phyloP scores from a whole-genome alignment of 2,329 filamentous ascomycete species.

The Lojkania enalia region DNA sequence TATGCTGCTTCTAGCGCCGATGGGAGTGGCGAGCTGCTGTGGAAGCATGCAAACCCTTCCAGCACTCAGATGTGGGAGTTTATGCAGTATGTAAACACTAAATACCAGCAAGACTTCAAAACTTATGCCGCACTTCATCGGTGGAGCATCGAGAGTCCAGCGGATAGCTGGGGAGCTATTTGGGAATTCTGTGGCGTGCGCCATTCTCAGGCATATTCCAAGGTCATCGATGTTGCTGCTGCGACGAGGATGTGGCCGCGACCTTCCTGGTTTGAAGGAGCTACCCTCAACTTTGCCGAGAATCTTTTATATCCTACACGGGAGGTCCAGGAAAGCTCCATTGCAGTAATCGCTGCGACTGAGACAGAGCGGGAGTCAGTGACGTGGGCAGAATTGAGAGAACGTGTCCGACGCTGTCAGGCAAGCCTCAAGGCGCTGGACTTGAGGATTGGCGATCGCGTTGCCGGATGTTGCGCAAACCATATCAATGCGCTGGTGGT shows the following conservation, averaged over 20 bases:
- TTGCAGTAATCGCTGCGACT: conserved; percentile 79
- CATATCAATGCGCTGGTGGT: conserved; percentile 84
- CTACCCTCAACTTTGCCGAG: conserved; percentile 88
- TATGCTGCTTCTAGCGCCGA: too few relatives aligned
- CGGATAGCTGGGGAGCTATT: conserved; percentile 79
- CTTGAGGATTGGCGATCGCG: conserved; percentile 63
- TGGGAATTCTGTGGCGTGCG: conserved; percentile 84
- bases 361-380: conserved; percentile 69
- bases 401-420: conserved; percentile 74
- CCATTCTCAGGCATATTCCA: conserved; percentile 63
- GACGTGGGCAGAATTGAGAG: conserved; percentile 79
- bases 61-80: conserved; percentile 74
- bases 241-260: conserved; percentile 87
- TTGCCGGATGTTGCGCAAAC: conserved; percentile 82
- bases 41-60: conserved; percentile 69
- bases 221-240: conserved; percentile 67
- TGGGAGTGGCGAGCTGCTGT: conserved; percentile 57
- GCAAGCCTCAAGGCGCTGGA: conserved; percentile 69
- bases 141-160: conserved; percentile 80
- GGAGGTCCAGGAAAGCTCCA: conserved; percentile 59
- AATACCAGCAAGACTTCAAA: conserved; percentile 64
- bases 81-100: conserved; percentile 68
- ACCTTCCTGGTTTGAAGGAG: conserved; percentile 79
- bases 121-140: conserved; percentile 76
- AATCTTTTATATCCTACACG: conserved; percentile 82